Conservation (phyloP, 306 rosid species). For the Prosopis cineraria region DNA sequence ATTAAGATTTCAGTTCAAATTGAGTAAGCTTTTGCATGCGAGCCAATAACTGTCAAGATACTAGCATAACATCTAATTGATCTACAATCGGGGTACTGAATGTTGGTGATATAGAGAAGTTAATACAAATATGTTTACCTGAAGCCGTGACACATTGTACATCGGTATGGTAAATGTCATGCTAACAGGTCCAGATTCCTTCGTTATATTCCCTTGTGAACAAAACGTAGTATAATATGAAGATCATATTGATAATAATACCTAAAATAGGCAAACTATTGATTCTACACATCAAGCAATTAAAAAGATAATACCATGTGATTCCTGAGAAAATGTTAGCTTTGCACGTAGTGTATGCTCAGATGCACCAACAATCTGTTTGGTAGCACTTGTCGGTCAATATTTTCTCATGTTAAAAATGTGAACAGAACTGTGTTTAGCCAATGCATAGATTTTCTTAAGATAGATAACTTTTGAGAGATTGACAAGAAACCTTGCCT, state of each 20-base stretch:
- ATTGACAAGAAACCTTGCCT: conserved; percentile 57
- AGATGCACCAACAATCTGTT: conserved; percentile 76
- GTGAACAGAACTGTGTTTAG: conserved; percentile 4
- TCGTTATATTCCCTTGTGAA: conserved; percentile 68
- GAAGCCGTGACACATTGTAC: conserved; percentile 79
- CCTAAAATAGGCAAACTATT: conserved; percentile 12
- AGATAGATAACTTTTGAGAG: neutral
- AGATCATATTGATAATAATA: conserved; percentile 18
- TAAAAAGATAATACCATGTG: conserved; percentile 53
- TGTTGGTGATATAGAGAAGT: neutral
- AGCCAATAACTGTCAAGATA: neutral
- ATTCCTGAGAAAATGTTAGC: conserved; percentile 76
- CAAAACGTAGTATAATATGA: conserved; percentile 27
- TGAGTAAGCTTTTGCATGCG: neutral
- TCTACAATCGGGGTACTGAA: conserved; percentile 22
- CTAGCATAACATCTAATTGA: conserved; percentile 25
- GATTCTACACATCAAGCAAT: conserved; percentile 27
- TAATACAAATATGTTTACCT: conserved; percentile 49
- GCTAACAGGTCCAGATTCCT: conserved; percentile 90
- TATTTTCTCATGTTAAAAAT: conserved; percentile 14
- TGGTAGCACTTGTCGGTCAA: conserved; percentile 39
- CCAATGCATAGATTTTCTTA: neutral
- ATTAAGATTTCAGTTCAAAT: conserved; percentile 12
- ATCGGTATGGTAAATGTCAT: conserved; percentile 91
- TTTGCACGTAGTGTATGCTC: conserved; percentile 85